These are phyloP conservation scores for Candida mesenterica DNA, from an alignment of 1,139 yeast genomes.

Conservation along the genomic window DNA sequence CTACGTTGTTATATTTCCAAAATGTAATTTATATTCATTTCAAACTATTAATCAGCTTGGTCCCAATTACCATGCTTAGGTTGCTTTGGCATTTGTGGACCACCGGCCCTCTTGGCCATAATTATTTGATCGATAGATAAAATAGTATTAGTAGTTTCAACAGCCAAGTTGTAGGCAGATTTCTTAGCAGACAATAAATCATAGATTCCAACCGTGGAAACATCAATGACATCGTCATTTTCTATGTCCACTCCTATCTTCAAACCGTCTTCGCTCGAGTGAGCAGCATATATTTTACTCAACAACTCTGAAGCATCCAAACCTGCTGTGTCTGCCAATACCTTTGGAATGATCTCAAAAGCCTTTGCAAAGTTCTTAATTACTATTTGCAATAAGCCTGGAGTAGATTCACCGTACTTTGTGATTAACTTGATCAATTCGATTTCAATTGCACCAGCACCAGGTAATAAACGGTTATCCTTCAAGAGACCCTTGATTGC, in stretches of 20 bases:
- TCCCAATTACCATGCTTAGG: constrained; percentile 97
- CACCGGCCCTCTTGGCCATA: constrained; percentile 96
- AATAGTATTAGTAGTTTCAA: constrained; percentile 92
- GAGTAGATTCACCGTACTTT: constrained; percentile 86
- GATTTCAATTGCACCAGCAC: constrained; percentile 97
- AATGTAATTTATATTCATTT: background rate
- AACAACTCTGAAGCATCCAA: constrained; percentile 84
- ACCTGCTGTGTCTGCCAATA: constrained; percentile 93
- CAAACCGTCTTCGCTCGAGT: constrained; percentile 62
- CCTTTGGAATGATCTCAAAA: constrained; percentile 89
- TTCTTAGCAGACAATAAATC: constrained; percentile 80
- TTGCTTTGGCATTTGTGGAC: constrained; percentile 88
- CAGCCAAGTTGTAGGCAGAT: constrained; percentile 89
- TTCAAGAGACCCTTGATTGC: constrained; percentile 86
- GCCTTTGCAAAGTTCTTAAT: constrained; percentile 93
- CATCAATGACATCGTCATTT: constrained; percentile 49
- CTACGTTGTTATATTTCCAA: no score
- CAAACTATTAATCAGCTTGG: constrained; percentile 64
- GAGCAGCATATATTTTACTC: constrained; percentile 86
- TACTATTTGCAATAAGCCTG: constrained; percentile 90
- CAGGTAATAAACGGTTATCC: constrained; percentile 79
- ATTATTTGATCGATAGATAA: constrained; percentile 88
- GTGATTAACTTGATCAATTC: constrained; percentile 80
- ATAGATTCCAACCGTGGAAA: constrained; percentile 64
- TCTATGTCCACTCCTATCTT: constrained; percentile 25